These are phyloP conservation scores for Chalciporus pseudorubinellus DNA, from an alignment of 768 basidiomycete species.

Conservation along the genomic window DNA sequence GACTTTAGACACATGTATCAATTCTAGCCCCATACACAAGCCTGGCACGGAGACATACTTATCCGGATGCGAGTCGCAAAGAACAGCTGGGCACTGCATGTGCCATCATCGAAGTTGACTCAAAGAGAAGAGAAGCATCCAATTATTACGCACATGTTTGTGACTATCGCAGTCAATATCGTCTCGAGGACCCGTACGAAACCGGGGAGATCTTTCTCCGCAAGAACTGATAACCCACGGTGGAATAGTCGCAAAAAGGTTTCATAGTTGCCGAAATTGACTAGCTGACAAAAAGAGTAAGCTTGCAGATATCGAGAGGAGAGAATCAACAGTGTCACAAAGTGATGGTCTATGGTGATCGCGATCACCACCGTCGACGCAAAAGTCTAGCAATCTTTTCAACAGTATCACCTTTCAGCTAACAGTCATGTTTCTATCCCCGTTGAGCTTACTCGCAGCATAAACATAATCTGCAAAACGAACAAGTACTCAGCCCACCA, in stretches of 20 bases:
- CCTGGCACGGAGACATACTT: background rate
- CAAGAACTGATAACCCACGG: background rate
- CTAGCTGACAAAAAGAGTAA: background rate
- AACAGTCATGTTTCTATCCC: background rate
- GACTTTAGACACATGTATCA: background rate
- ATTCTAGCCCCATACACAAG: background rate
- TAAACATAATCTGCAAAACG: background rate
- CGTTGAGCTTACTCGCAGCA: conserved; percentile 3
- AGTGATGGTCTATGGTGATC: background rate
- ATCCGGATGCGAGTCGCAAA: conserved; percentile 6
- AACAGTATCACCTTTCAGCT: background rate
- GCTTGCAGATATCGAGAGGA: background rate
- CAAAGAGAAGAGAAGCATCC: background rate
- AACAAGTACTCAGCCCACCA: background rate
- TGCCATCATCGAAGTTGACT: background rate
- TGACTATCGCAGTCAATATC: background rate
- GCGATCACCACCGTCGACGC: conserved; percentile 4
- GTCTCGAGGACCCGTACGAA: conserved; percentile 1
- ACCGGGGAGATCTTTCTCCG: background rate
- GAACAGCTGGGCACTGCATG: conserved; percentile 1
- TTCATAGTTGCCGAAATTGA: background rate
- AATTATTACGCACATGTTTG: conserved; percentile 1
- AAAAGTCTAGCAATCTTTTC: background rate
- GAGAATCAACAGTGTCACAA: background rate
- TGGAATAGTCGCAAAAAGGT: background rate